Evolutionary conservation across 306 rosid species (phyloP), one percentile per base, ranked within the genome.

Genomic region (Vigna reflexopilosa): DNA sequence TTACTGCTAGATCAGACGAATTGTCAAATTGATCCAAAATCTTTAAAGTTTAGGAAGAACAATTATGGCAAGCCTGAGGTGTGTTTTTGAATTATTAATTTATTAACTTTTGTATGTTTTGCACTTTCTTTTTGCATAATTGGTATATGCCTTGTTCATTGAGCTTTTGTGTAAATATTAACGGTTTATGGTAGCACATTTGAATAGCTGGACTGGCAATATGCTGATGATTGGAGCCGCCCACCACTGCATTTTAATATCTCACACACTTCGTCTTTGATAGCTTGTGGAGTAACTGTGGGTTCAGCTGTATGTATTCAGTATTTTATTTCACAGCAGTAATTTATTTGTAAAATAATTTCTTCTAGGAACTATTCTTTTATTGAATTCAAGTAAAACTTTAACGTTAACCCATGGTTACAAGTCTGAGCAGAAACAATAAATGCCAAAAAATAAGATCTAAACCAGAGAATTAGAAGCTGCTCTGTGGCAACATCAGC

Each of bases 231-330:
- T 75, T 77, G 84, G 89, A 79, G 80, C 51, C 88, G 83, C 73
- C 93, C 95, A 28, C 90, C 89, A 2, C 86, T 95, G 88, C 98
- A 91, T 77, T 95, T 95, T 89, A 95, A 95, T 86, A 85, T 92
- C 78, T 91, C 98, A 5, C 98, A 92, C 82, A 89, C 96, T 75
- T 86, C 97, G 72, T 89, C 95, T 52, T 76, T 92, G 88, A 88
- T 95, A 75, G 98, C 93, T 70, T 92, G 98, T 82, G 98, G 98
- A 80, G 92, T 95, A 71, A 83, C 98, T 40, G 52, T 76, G 65
- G 86, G 89, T 75, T 89, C 90, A 16, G 86, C 85, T 0, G 93
- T 92, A 88, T 82, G 98, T 83, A 72, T 80, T 65, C 45, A 56
- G 63, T 86, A 77, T 83, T 72, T 38, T 65, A 69, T 26, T 56